Evolutionary conservation across 2,329 filamentous ascomycete species (phyloP), one percentile per base, ranked within the genome.

Genomic region (Microascus cirrosus): DNA sequence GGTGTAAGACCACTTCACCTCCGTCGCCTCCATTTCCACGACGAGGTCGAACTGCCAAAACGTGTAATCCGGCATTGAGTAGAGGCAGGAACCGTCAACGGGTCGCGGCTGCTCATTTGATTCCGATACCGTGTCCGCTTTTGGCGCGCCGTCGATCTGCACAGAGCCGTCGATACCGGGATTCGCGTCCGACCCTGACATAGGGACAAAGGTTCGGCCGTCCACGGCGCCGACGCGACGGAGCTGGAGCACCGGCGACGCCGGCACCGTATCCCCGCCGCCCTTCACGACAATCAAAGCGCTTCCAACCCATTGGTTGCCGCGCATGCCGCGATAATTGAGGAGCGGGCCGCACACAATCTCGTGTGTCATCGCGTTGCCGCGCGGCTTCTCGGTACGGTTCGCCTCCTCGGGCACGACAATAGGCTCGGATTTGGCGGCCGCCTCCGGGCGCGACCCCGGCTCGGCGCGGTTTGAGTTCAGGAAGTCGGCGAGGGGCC

Each of bases 1-100:
- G 24, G 75, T 76, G 72, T 96, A 96, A 64, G 87, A 82, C 85
- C 90, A 96, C 67, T 82, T 80, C 59, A 84, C 79, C 74, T 96
- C 90, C 60, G 70, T 73, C 15, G 77, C 70, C 56, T 82, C 82
- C 61, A 99, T 81, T 61, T 92, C 88, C 42, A 96, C 82, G 63
- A 85, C 79, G 35, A 99, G 70, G 64, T 87, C 86, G 72, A 97
- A 99, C 59, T 86, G 82, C 94, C 94, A 99, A 71, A 99, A 99
- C 0, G 93, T 97, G 78, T 85, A 74, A 72, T 79, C 73, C 54
- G 73, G 70, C 65, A 86, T 79, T 68, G 86, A 81, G 84, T 86
- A 74, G 73, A 93, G 68, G 78, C 80, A 73, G 71, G 76, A 64
- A 77, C 77, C 68, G 70, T 73, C 66, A 75, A 90, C 54, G 53